Conservation (phyloP, 2,329 filamentous ascomycete species). For the Apiospora aurea region DNA sequence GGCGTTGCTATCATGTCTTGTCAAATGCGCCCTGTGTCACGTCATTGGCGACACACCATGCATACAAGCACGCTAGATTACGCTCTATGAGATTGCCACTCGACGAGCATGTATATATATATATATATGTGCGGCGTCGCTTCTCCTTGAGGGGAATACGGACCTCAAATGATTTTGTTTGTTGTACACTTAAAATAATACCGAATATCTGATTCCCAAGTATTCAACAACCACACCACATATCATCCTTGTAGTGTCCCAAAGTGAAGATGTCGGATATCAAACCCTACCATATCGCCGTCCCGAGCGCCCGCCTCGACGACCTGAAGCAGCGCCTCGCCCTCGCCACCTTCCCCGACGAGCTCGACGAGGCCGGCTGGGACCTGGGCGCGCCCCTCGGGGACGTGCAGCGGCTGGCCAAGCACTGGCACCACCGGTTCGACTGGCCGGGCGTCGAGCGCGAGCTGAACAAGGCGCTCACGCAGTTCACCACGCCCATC, state of each 20-base stretch:
- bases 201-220: background rate
- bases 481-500: conserved; percentile 45
- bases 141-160: background rate
- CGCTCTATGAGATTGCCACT: background rate
- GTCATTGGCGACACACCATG: conserved; percentile 5
- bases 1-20: background rate
- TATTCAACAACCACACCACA: background rate
- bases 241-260: background rate
- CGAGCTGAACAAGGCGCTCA: conserved; percentile 42
- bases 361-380: conserved; percentile 48
- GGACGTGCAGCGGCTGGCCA: conserved; percentile 44
- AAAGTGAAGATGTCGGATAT: conserved; percentile 39
- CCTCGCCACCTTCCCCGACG: conserved; percentile 47
- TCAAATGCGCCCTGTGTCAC: conserved; percentile 1
- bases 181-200: background rate
- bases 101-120: background rate
- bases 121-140: background rate
- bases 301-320: conserved; percentile 42
- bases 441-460: conserved; percentile 46
- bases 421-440: conserved; percentile 45
- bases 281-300: conserved; percentile 43
- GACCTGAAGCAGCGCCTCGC: conserved; percentile 45
- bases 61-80: conserved; percentile 6
- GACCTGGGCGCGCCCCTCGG: conserved; percentile 46
- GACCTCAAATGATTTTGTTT: background rate